Conservation (phyloP, 176 grass and related monocot species). For the Carex scoparia region DNA sequence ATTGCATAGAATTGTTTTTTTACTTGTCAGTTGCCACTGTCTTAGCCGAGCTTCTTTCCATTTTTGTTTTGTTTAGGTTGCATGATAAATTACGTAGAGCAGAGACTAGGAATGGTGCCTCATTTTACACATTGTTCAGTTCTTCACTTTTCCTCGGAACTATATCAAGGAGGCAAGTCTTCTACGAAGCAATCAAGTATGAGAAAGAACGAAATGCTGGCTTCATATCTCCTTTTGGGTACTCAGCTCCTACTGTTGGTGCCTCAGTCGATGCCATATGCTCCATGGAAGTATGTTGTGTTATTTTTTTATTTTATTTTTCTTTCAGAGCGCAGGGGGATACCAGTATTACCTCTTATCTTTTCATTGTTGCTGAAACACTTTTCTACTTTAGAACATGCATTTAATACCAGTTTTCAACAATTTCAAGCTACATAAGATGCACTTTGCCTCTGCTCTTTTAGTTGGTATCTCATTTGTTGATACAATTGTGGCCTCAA, state of each 20-base stretch:
- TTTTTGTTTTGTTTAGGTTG: slow-evolving; percentile 46
- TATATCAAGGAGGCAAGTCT: slow-evolving; percentile 82
- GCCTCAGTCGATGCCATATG: slow-evolving; percentile 65
- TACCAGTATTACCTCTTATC: not conserved
- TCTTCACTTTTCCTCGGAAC: slow-evolving; percentile 71
- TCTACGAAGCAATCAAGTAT: slow-evolving; percentile 79
- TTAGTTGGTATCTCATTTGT: not conserved
- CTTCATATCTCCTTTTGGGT: slow-evolving; percentile 98
- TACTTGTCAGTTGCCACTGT: not conserved
- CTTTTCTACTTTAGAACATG: not conserved
- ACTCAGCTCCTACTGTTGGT: slow-evolving; percentile 80
- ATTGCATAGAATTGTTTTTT: not conserved
- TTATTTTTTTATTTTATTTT: not conserved
- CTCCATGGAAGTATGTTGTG: slow-evolving; percentile 71
- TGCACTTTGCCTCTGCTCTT: not conserved
- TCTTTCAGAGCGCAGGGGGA: not conserved
- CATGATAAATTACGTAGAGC: slow-evolving; percentile 69
- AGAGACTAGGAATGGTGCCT: slow-evolving; percentile 72
- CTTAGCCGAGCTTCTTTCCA: not conserved
- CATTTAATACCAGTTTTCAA: not conserved
- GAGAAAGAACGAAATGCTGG: slow-evolving; percentile 95
- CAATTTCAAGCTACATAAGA: not conserved
- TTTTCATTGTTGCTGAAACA: not conserved
- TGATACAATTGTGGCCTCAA: not conserved
- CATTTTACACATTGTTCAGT: slow-evolving; percentile 66